Evolutionary conservation across 495 filamentous ascomycete genomes (phyloP).

Genomic region (Lichina pygmaea): DNA sequence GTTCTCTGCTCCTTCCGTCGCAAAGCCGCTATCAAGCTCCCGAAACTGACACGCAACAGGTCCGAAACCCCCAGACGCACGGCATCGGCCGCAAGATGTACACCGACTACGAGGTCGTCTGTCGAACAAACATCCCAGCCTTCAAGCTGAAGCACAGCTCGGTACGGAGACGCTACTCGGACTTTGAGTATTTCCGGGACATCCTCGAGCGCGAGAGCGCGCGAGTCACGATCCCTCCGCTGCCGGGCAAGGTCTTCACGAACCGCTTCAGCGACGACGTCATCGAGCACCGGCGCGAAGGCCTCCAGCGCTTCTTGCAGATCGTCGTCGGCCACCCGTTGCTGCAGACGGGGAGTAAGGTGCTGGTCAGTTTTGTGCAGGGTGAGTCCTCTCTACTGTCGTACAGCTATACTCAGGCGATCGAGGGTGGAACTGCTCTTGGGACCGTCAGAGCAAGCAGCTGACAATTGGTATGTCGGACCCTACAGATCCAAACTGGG

Average conservation of each 20-base stretch:
- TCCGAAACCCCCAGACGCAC: slow-evolving; percentile 84
- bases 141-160: slow-evolving; percentile 75
- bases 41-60: slow-evolving; percentile 19
- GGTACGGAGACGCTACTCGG: slow-evolving; percentile 81
- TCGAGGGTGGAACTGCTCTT: too few relatives aligned
- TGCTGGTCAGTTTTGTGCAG: slow-evolving; percentile 84
- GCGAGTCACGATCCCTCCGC: slow-evolving; percentile 79
- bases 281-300: slow-evolving; percentile 81
- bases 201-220: slow-evolving; percentile 89
- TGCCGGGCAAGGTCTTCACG: slow-evolving; percentile 93
- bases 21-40: too few relatives aligned
- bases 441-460: too few relatives aligned
- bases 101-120: slow-evolving; percentile 93
- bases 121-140: slow-evolving; percentile 92
- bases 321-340: slow-evolving; percentile 93
- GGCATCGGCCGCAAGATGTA: slow-evolving; percentile 90
- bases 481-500: slow-evolving; percentile 42
- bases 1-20: too few relatives aligned
- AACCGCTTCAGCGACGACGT: slow-evolving; percentile 97
- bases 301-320: slow-evolving; percentile 84
- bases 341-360: slow-evolving; percentile 92
- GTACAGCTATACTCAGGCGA: too few relatives aligned
- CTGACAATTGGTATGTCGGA: too few relatives aligned
- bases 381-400: slow-evolving; percentile 19
- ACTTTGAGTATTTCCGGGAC: slow-evolving; percentile 97